Base-by-base conservation (phyloP, 805 yeast species). In the Candida krabiensis region DNA sequence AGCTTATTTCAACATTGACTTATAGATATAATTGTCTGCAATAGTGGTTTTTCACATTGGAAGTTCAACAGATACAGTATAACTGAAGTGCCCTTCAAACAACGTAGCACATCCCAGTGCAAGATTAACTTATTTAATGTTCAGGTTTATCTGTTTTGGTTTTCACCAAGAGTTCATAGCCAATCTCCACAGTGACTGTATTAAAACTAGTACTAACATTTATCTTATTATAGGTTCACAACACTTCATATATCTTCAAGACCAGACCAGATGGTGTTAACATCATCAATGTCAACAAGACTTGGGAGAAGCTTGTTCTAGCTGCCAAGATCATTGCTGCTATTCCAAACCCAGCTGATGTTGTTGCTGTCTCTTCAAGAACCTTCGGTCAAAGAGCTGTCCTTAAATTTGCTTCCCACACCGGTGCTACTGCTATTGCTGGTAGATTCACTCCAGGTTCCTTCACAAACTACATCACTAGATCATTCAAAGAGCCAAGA, bases 361-460 rank as follows among this genome's bases (percentile, higher is more conserved):
- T 93, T 68, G 98, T 90, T 70, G 98, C 96, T 64, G 88, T 95
- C 67, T 90, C 98, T 56, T 87, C 98, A 64, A 91, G 98, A 83
- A 90, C 97, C 64, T 91, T 86, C 78, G 99, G 99, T 70, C 99
- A 93, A 81, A 93, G 99, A 82, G 99, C 99, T 69, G 99, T 91
- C 61, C 84, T 93, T 75, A 93, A 93, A 81, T 93, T 85, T 69
- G 97, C 99, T 69, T 87, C 96, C 64, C 98, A 93, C 90, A 90
- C 98, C 64, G 98, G 98, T 75, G 96, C 99, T 61, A 91, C 98
- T 61, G 90, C 99, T 71, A 91, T 93, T 78, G 99, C 99, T 64
- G 99, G 99, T 78, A 89, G 99, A 81, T 93, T 93, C 86, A 93
- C 99, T 65, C 99, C 99, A 77, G 99, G 99, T 87, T 83, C 86